Evolutionary conservation across 176 grass and related monocot species (phyloP), one percentile per base, ranked within the genome.

Genomic region (Zoysia pacifica): DNA sequence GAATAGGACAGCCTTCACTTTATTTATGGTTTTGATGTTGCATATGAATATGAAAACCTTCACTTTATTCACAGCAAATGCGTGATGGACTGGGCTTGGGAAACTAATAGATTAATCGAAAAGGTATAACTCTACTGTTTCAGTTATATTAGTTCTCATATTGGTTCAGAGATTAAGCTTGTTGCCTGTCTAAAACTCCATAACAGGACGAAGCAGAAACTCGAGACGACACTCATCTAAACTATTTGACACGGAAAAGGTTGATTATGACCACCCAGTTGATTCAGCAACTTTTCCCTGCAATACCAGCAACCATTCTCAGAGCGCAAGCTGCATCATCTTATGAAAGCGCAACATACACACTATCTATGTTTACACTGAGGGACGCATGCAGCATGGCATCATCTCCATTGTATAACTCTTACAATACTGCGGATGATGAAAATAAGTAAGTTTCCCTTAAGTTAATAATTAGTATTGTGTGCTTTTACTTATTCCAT

Each of bases 201-300:
- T 64, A 65, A 79, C 73, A 97, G 73, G 87, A 91, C 72, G 95
- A 98, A 70, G 62, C 81, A 48, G 91, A 97, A 80, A 92, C 66
- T 82, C 81, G 72, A 85, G 95, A 98, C 2, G 90, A 94, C 65
- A 67, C 62, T 43, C 79, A 60, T 18, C 40, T 77, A 73, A 82
- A 74, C 54, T 56, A 78, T 91, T 86, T 90, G 83, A 77, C 85
- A 2, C 83, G 71, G 75, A 92, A 83, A 89, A 87, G 95, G 75
- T 65, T 98, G 55, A 87, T 91, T 62, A 35, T 98, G 65, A 98
- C 86, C 64, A 91, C 86, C 81, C 86, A 85, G 75, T 83, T 98
- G 86, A 89, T 91, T 50, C 95, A 98, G 81, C 92, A 94, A 73
- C 82, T 98, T 82, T 73, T 98, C 43, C 88, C 95, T 58, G 83